Percentiles rank a stretch among this genome's conserved stretches.
These are phyloP conservation scores for Skeletonema marinoi DNA, from an alignment of 108 stramenopile species.

Conservation along the genomic window DNA sequence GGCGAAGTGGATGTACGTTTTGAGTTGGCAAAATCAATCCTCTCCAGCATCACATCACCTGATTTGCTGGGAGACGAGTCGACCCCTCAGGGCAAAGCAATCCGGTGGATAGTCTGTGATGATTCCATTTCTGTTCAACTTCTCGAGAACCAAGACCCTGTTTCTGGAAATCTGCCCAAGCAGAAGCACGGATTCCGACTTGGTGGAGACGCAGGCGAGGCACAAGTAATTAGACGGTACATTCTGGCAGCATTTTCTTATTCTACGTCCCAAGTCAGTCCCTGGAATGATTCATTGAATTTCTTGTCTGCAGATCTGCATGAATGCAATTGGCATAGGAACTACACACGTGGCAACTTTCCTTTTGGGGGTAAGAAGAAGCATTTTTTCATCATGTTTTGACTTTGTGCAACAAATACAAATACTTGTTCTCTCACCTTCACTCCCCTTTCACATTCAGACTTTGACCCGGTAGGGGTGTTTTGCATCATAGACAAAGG, in stretches of 20 bases:
- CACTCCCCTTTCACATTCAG: too few relatives aligned
- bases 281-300: conserved; percentile 1
- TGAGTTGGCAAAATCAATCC: background rate
- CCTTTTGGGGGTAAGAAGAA: conserved; percentile 9
- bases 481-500: background rate
- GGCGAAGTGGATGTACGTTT: too few relatives aligned
- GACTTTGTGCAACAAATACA: too few relatives aligned
- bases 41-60: background rate
- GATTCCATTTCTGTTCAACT: background rate
- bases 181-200: background rate
- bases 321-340: conserved; percentile 8
- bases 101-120: conserved; percentile 7
- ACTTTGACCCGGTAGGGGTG: conserved; percentile 6
- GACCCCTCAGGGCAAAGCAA: conserved; percentile 4
- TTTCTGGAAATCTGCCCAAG: too few relatives aligned
- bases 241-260: background rate
- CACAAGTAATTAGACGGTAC: background rate
- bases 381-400: too few relatives aligned
- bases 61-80: background rate
- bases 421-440: too few relatives aligned
- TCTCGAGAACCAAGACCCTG: background rate
- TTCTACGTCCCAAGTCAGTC: background rate
- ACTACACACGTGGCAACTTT: background rate
- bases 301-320: background rate
- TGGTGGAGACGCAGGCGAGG: background rate